These are phyloP conservation scores for Tricholoma matsutake DNA, from an alignment of 768 basidiomycete species.

Conservation along the genomic window DNA sequence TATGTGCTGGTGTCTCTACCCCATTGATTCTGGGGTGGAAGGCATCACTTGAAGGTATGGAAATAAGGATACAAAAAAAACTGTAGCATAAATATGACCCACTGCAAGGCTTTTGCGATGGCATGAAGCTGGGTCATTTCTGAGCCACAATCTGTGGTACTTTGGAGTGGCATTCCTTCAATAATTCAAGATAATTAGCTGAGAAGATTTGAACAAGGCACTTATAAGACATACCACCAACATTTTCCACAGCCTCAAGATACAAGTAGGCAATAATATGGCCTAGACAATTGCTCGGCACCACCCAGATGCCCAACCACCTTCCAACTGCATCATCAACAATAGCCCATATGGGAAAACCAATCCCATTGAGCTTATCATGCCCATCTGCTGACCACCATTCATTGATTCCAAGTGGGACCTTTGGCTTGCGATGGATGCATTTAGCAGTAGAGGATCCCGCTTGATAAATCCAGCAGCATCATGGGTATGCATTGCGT, in stretches of 20 bases:
- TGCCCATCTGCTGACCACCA: slow-evolving; percentile 21
- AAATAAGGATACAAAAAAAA: not conserved
- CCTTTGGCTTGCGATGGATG: not conserved
- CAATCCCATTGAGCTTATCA: slow-evolving; percentile 37
- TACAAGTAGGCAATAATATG: slow-evolving; percentile 18
- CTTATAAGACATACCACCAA: slow-evolving; percentile 21
- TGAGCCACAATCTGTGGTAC: slow-evolving; percentile 33
- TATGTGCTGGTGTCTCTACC: slow-evolving; percentile 26
- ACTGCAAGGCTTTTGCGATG: slow-evolving; percentile 28
- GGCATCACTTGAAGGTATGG: slow-evolving; percentile 16
- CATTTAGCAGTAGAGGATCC: slow-evolving; percentile 3
- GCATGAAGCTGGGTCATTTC: slow-evolving; percentile 34
- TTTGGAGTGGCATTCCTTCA: slow-evolving; percentile 33
- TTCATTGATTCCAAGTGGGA: not conserved
- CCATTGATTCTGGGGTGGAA: slow-evolving; percentile 24
- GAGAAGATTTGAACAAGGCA: not conserved
- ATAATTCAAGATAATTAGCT: not conserved
- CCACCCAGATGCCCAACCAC: slow-evolving; percentile 10
- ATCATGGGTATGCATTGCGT: slow-evolving; percentile 9
- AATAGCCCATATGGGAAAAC: slow-evolving; percentile 33
- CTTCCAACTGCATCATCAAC: slow-evolving; percentile 5
- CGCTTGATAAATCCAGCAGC: not conserved
- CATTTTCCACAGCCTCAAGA: slow-evolving; percentile 26
- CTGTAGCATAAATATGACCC: not conserved
- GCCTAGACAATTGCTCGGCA: slow-evolving; percentile 6